Evolutionary conservation across 1,284 basidiomycete genomes (phyloP).

Genomic region (Leccinum fuscescens): DNA sequence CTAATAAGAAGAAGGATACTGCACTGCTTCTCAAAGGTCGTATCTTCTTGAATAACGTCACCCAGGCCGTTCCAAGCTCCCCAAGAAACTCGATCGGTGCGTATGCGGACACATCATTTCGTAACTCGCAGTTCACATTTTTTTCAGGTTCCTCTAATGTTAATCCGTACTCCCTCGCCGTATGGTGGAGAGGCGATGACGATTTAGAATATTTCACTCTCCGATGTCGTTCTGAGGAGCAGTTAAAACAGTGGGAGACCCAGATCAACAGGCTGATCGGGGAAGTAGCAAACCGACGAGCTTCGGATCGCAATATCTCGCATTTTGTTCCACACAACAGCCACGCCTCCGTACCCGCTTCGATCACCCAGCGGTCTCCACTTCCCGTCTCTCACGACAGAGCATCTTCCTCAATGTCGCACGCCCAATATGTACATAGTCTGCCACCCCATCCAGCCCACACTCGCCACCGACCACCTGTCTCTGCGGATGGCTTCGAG

Average conservation of each 20-base stretch:
- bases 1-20: constrained; percentile 71
- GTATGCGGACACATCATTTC: no score
- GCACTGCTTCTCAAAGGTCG: constrained; percentile 92
- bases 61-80: constrained; percentile 61
- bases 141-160: no score
- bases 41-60: constrained; percentile 81
- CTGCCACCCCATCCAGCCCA: constrained; percentile 39
- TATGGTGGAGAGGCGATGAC: constrained; percentile 61
- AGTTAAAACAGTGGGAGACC: constrained; percentile 89
- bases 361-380: constrained; percentile 30
- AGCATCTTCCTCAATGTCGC: constrained; percentile 37
- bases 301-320: constrained; percentile 54
- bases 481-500: constrained; percentile 65
- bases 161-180: no score
- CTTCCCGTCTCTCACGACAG: constrained; percentile 45
- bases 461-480: constrained; percentile 45
- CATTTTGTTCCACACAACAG: constrained; percentile 37
- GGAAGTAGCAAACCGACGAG: constrained; percentile 61
- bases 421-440: constrained; percentile 29
- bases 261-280: constrained; percentile 87
- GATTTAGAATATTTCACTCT: constrained; percentile 93
- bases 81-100: constrained; percentile 10
- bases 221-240: constrained; percentile 87
- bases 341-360: constrained; percentile 27
- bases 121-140: constrained; percentile 4